Evolutionary conservation across 1,284 basidiomycete species (phyloP), one percentile per base, ranked within the genome.

Genomic region (Flammula alnicola): DNA sequence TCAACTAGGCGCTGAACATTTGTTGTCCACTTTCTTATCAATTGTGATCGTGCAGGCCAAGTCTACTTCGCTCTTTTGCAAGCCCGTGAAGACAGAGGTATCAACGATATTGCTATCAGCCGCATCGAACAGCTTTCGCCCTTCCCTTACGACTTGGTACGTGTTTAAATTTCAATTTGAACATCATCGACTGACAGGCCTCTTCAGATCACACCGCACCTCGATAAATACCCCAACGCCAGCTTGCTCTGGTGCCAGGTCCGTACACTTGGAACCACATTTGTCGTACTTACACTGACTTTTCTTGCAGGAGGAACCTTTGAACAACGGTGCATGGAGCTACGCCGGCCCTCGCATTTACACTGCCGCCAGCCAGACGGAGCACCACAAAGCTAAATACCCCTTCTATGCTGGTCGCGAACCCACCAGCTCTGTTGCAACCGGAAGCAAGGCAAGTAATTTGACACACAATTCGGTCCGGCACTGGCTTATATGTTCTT

Each of bases 141-240:
- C 1, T 91, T 99, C 80, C 95, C 97, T 40, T 98, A 98, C 68
- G 95, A 98, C 63, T 71, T 93, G 47, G 86, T 93, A 64, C 36
- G 81, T 71, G 27, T 19, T 59, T 23, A 37, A 17, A 36, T 11
- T 19, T 42, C n/a, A 8, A 20, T 11, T 26, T 9, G 8, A 12
- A 10, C 16, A 10, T 35, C 17, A 4, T 43, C 17, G 22, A n/a
- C 58, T 58, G 27, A 54, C 31, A n/a, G n/a, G n/a, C n/a, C 9
- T 44, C 2, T 49, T 41, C 35, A 91, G 89, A 63, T 93, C 58
- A 93, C 88, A 19, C 86, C 91, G 20, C 91, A 95, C 68, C 79
- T 98, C 30, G 96, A 99, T 78, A 87, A 86, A 73, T 99, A 98
- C 77, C 93, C 95, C 56, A 97, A 99, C 68, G 93, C 95, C 22